phyloP scores from a whole-genome alignment of 2,329 filamentous ascomycete species.

The Cladobotryum mycophilum region DNA sequence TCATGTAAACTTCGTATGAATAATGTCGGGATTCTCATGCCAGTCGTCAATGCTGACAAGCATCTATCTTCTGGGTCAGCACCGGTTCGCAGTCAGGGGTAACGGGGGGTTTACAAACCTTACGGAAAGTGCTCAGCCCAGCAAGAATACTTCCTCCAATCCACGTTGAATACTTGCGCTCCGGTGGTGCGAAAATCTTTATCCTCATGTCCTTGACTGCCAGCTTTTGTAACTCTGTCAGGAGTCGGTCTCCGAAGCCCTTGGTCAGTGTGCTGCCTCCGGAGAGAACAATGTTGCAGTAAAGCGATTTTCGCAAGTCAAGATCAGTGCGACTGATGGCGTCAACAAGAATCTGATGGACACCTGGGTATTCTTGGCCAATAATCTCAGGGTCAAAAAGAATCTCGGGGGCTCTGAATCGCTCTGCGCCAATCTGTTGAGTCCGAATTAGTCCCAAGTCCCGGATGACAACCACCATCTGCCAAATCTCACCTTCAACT shows the following conservation, averaged over 20 bases:
- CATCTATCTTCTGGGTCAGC: slow-evolving; percentile 60
- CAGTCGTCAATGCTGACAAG: slow-evolving; percentile 99
- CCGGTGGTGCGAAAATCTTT: slow-evolving; percentile 96
- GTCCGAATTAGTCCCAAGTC: slow-evolving; percentile 15
- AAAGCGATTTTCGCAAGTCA: slow-evolving; percentile 88
- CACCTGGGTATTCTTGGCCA: slow-evolving; percentile 89
- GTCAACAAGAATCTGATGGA: slow-evolving; percentile 97
- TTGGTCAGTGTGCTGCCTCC: slow-evolving; percentile 94
- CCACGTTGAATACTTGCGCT: slow-evolving; percentile 98
- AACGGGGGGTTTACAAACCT: slow-evolving; percentile 54
- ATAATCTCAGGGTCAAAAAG: slow-evolving; percentile 97
- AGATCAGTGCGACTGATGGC: slow-evolving; percentile 92
- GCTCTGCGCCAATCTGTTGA: slow-evolving; percentile 74
- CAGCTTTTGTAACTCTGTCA: slow-evolving; percentile 86
- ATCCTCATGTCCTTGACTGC: slow-evolving; percentile 99
- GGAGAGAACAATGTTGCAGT: slow-evolving; percentile 94
- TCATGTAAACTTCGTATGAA: slow-evolving; percentile 94
- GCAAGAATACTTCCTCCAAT: slow-evolving; percentile 97
- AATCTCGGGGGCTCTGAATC: slow-evolving; percentile 94
- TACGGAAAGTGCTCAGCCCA: slow-evolving; percentile 94
- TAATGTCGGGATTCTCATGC: slow-evolving; percentile 99
- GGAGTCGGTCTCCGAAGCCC: slow-evolving; percentile 87
- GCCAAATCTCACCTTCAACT: slow-evolving; percentile 62
- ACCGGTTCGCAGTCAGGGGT: not conserved
- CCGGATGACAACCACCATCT: not conserved